Conservation (phyloP, 1,284 basidiomycete genomes). For the Pseudomicrostroma phylloplanum region DNA sequence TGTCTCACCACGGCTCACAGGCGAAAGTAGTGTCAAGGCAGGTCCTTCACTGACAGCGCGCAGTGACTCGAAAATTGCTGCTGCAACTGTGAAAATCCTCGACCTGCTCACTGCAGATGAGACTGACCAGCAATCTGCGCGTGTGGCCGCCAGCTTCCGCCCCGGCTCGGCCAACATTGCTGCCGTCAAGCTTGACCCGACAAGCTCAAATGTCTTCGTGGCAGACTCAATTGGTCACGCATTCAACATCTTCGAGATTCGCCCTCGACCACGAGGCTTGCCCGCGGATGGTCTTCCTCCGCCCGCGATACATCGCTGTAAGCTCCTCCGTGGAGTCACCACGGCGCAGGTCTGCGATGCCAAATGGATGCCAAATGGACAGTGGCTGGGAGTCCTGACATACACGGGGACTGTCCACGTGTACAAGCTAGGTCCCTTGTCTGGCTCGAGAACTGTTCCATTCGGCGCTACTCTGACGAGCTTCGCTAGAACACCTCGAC, state of each 20-base stretch:
- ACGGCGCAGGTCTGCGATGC: slow-evolving; percentile 2
- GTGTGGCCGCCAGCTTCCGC: neutral
- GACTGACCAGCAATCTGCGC: neutral
- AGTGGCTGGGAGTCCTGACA: neutral
- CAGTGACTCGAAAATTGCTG: neutral
- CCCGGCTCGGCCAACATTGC: neutral
- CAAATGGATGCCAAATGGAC: neutral
- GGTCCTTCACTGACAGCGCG: neutral
- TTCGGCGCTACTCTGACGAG: neutral
- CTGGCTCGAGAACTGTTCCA: neutral
- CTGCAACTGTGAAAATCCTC: neutral
- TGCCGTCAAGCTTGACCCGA: neutral
- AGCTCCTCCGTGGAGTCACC: slow-evolving; percentile 6
- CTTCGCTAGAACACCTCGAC: neutral
- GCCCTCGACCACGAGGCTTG: neutral
- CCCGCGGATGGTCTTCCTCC: neutral
- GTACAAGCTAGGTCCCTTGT: neutral
- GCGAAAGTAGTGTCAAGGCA: neutral
- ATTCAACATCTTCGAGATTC: slow-evolving; percentile 3
- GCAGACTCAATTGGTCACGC: slow-evolving; percentile 1
- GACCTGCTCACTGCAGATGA: neutral
- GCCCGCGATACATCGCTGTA: neutral
- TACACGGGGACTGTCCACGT: neutral
- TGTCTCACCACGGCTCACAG: neutral
- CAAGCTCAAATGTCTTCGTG: neutral